phyloP scores from a whole-genome alignment of 2,329 filamentous ascomycete genomes.

The Parastagonospora avenae region DNA sequence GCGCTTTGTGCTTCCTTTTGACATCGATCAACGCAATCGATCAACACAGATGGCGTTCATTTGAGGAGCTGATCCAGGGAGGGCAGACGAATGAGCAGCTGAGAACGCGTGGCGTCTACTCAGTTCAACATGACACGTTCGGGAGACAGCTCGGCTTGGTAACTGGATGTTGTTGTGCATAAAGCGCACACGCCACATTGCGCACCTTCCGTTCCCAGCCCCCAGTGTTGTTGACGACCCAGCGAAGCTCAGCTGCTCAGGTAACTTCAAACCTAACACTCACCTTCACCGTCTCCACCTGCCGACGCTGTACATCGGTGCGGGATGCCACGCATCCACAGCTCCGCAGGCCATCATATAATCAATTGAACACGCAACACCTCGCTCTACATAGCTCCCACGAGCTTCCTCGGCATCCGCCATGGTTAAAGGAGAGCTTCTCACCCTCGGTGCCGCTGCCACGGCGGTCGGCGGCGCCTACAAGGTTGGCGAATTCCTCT shows the following conservation, averaged over 20 bases:
- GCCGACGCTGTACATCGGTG: conserved; percentile 27
- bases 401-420: conserved; percentile 12
- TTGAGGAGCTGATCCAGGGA: not conserved
- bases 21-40: not conserved
- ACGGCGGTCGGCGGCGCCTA: conserved; percentile 44
- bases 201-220: not conserved
- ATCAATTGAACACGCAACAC: conserved; percentile 24
- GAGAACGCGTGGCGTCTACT: too few species aligned
- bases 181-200: too few species aligned
- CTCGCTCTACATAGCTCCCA: conserved; percentile 13
- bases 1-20: not conserved
- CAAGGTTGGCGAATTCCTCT: conserved; percentile 46
- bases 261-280: conserved; percentile 8
- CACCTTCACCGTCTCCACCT: conserved; percentile 15
- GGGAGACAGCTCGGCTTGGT: too few species aligned
- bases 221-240: not conserved
- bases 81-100: not conserved
- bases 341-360: conserved; percentile 27
- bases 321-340: conserved; percentile 41
- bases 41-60: not conserved
- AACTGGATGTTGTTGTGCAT: too few species aligned
- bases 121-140: too few species aligned
- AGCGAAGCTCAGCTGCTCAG: conserved; percentile 6
- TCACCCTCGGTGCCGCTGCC: conserved; percentile 40
- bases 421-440: conserved; percentile 41